Base-by-base conservation (phyloP, 805 yeast species). In the Saccharomycopsis vini region DNA sequence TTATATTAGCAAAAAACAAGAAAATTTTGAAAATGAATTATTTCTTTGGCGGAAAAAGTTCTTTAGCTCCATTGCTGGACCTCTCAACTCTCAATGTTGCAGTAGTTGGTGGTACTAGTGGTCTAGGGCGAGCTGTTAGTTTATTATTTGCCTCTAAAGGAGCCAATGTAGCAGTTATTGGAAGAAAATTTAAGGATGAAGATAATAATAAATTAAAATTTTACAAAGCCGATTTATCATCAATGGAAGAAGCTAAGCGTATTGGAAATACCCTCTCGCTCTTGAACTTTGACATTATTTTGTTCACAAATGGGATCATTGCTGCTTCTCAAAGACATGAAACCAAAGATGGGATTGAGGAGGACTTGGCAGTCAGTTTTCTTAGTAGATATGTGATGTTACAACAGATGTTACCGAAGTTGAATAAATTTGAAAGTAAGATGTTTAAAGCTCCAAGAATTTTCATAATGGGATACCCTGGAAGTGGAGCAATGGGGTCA, bases 101-200 rank as follows among this genome's bases (percentile, higher is more conserved):
- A 2, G 41, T 64, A n/a, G 49, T 66, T 34, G 71, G 71, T 23
- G 71, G 71, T 10, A 66, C 69, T 1, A 63, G 63, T 40, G 71
- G 71, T 3, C 43, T 65, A 3, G 71, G 71, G 3, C 57, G 64
- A 19, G 60, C 67, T 2, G 46, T 66, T 15, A 49, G 59, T 3
- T 46, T 43, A 10, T 40, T 42, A 4, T 44, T 62, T n/a, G 60
- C 63, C 1, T 16, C 43, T 2, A 33, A 45, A 5, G 67, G 65
- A 19, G 62, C 60, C 1, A 36, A 53, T 1, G 67, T 64, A 3
- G 61, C 62, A 1, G 68, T 64, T 29, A 56, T 63, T 31, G 68
- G 69, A 1, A 53, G 56, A 35, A 59, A 63, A 0, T 62, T 62
- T 46, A 55, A 62, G 34, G 68, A 63, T 39, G 37, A 39, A 2